Percentiles rank a stretch among this genome's conserved stretches.
Evolutionary conservation across 2,329 filamentous ascomycete genomes (phyloP).

Genomic region (Plectosphaerella cucumerina): DNA sequence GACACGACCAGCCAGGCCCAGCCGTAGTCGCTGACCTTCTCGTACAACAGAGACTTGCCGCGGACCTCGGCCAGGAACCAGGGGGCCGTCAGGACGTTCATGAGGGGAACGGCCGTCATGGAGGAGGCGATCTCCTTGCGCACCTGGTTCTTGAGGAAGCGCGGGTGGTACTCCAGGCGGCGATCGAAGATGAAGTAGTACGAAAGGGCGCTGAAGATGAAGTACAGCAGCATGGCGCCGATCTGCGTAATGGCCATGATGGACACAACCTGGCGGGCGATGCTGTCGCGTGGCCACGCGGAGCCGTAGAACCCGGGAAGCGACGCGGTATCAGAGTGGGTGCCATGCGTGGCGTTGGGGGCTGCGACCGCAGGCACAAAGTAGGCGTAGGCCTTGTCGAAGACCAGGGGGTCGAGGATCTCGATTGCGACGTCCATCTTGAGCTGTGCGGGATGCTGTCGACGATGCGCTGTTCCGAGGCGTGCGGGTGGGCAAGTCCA

Average conservation of each 20-base stretch:
- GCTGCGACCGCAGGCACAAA: slow-evolving; percentile 21
- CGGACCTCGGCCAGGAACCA: slow-evolving; percentile 44
- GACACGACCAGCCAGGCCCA: slow-evolving; percentile 34
- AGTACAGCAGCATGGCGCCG: slow-evolving; percentile 46
- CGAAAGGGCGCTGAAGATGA: slow-evolving; percentile 63
- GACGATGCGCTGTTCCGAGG: too few species aligned
- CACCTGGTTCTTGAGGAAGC: slow-evolving; percentile 43
- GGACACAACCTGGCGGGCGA: slow-evolving; percentile 32
- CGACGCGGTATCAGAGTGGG: slow-evolving; percentile 5
- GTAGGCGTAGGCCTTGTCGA: slow-evolving; percentile 35
- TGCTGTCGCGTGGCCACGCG: slow-evolving; percentile 33
- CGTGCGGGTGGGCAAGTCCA: too few species aligned
- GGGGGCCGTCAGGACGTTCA: slow-evolving; percentile 39
- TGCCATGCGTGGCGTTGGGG: slow-evolving; percentile 10
- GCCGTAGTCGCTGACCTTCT: slow-evolving; percentile 30
- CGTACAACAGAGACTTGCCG: slow-evolving; percentile 38
- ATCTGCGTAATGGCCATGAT: slow-evolving; percentile 33
- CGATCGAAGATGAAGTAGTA: slow-evolving; percentile 63
- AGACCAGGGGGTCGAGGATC: slow-evolving; percentile 33
- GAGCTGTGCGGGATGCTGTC: neutral
- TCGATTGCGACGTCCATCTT: slow-evolving; percentile 36
- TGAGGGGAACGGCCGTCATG: slow-evolving; percentile 36
- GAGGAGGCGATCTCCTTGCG: slow-evolving; percentile 38
- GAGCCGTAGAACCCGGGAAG: slow-evolving; percentile 16
- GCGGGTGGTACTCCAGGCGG: slow-evolving; percentile 40